Evolutionary conservation across 177 flowering plant species (phyloP).

Genomic region (Telopea speciosissima): DNA sequence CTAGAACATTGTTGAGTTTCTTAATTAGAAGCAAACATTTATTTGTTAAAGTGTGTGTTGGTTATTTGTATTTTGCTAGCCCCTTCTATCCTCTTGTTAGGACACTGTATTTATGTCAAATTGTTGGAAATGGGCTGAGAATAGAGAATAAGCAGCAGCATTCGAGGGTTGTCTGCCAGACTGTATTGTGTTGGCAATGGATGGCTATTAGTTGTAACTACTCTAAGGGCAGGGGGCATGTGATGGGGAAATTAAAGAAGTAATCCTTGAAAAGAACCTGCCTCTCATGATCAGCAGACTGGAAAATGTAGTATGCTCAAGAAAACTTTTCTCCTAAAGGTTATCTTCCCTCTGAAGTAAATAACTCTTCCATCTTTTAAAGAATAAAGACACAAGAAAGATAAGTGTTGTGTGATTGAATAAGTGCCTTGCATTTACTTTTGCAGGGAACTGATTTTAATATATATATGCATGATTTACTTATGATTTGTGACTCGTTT

Average conservation of each 20-base stretch:
- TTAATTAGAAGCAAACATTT: not conserved
- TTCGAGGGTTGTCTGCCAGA: not conserved
- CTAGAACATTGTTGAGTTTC: too few relatives aligned
- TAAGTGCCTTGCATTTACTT: not conserved
- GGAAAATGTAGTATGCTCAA: not conserved
- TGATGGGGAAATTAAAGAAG: not conserved
- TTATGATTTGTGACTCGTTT: not conserved
- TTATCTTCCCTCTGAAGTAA: not conserved
- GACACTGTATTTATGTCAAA: not conserved
- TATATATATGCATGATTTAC: not conserved
- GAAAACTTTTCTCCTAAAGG: too few relatives aligned
- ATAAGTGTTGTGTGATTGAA: not conserved
- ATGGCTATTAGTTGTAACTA: too few relatives aligned
- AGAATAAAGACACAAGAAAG: not conserved
- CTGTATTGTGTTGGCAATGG: not conserved
- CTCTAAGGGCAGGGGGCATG: not conserved
- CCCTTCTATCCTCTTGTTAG: not conserved
- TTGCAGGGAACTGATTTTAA: not conserved
- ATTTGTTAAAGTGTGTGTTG: not conserved
- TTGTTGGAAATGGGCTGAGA: not conserved
- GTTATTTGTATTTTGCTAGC: not conserved
- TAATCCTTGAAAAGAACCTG: not conserved
- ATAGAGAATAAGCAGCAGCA: not conserved
- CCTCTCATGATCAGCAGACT: not conserved
- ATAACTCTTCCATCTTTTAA: not conserved